Evolutionary conservation across 1,284 basidiomycete genomes (phyloP).

Genomic region (Cutaneotrichosporon mucoides): DNA sequence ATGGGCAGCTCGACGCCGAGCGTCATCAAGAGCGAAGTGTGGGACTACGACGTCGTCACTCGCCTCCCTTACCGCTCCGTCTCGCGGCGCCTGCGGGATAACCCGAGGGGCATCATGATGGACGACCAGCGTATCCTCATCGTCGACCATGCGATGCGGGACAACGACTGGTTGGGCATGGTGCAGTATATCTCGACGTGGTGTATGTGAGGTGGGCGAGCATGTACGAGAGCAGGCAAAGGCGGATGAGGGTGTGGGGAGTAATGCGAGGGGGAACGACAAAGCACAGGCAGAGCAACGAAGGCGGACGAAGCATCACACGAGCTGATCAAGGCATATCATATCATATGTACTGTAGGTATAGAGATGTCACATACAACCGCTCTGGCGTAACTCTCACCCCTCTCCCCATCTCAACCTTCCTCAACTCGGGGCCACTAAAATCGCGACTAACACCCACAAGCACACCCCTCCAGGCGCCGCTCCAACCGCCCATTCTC

Average conservation of each 20-base stretch:
- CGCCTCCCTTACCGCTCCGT: conserved; percentile 30
- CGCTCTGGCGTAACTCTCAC: background rate
- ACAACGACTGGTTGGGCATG: background rate
- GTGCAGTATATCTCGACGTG: background rate
- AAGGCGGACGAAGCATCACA: too few species aligned
- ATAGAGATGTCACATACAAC: background rate
- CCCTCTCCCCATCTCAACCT: background rate
- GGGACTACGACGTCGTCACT: conserved; percentile 30
- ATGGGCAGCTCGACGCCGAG: conserved; percentile 18
- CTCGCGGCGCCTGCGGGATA: conserved; percentile 12
- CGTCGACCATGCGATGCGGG: background rate
- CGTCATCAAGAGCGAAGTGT: conserved; percentile 22
- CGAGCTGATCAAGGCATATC: background rate
- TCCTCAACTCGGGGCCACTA: background rate
- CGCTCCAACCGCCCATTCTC: conserved; percentile 1
- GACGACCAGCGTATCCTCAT: conserved; percentile 33
- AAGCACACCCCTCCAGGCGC: background rate
- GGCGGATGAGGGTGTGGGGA: background rate
- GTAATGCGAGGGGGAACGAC: background rate
- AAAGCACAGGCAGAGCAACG: background rate
- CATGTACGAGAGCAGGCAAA: background rate
- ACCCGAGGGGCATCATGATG: conserved; percentile 43
- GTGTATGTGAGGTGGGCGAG: background rate
- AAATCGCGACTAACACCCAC: background rate
- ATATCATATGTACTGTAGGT: background rate